phyloP scores from a whole-genome alignment of 805 yeast species.

The Nakazawaea wickerhamii region DNA sequence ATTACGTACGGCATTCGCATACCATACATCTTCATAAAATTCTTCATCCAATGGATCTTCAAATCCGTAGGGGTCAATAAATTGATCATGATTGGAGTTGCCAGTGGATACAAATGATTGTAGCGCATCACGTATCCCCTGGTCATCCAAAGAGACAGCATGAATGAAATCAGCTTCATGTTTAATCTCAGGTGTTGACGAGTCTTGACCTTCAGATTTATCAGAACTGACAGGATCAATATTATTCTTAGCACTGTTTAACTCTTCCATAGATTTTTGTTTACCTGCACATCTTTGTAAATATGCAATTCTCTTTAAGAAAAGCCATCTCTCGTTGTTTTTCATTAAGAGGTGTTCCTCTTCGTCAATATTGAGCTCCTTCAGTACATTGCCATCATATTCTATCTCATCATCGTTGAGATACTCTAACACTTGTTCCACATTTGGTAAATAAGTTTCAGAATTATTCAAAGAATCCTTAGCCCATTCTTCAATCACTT shows the following conservation, averaged over 20 bases:
- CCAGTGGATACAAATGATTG: conserved; percentile 32
- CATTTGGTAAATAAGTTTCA: conserved; percentile 48
- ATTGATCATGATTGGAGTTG: conserved; percentile 25
- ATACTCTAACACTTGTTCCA: conserved; percentile 51
- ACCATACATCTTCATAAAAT: conserved; percentile 85
- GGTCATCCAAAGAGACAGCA: conserved; percentile 37
- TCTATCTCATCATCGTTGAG: conserved; percentile 38
- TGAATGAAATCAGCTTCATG: conserved; percentile 24
- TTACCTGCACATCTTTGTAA: conserved; percentile 61
- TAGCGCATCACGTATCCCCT: conserved; percentile 36
- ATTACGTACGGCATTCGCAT: conserved; percentile 74
- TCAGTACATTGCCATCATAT: conserved; percentile 21
- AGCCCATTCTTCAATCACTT: conserved; percentile 54
- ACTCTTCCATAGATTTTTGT: conserved; percentile 33
- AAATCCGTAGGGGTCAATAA: conserved; percentile 83
- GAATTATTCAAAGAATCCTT: conserved; percentile 32
- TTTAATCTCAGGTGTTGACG: neutral
- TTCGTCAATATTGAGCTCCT: conserved; percentile 28
- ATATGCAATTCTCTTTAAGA: conserved; percentile 66
- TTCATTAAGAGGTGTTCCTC: conserved; percentile 34
- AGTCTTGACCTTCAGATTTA: conserved; percentile 21
- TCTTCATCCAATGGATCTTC: conserved; percentile 81
- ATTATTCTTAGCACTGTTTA: conserved; percentile 19
- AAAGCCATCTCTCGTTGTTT: conserved; percentile 60
- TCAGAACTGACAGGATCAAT: neutral